Evolutionary conservation across 306 rosid species (phyloP).

Genomic region (Hippophae rhamnoides): DNA sequence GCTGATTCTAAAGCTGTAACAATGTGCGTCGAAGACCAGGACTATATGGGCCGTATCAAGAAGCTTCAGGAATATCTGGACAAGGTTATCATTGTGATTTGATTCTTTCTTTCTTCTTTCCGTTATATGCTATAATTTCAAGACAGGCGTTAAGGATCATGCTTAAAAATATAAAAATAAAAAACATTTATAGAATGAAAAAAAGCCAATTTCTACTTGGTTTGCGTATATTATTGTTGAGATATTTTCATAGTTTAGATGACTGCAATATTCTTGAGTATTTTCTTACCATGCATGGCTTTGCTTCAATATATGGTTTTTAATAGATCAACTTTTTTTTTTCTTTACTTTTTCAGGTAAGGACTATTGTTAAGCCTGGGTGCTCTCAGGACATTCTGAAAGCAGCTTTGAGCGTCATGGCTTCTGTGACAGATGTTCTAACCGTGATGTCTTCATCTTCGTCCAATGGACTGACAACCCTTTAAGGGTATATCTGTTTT

Average conservation of each 20-base stretch:
- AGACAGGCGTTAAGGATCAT: too few relatives aligned
- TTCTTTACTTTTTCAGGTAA: slow-evolving; percentile 47
- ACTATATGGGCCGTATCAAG: slow-evolving; percentile 98
- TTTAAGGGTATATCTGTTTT: slow-evolving; percentile 7
- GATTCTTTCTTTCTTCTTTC: background rate
- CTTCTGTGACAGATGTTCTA: slow-evolving; percentile 80
- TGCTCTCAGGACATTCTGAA: slow-evolving; percentile 91
- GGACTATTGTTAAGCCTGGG: slow-evolving; percentile 96
- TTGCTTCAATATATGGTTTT: background rate
- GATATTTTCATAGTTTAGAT: too few relatives aligned
- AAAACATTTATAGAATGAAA: too few relatives aligned
- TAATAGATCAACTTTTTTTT: background rate
- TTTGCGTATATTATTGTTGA: too few relatives aligned
- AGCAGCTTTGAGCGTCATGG: slow-evolving; percentile 89
- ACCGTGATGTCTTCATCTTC: slow-evolving; percentile 58
- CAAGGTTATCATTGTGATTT: slow-evolving; percentile 34
- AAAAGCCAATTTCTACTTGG: too few relatives aligned
- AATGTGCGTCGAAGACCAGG: slow-evolving; percentile 85
- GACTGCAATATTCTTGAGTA: background rate
- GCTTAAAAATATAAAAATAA: too few relatives aligned
- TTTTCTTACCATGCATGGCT: background rate
- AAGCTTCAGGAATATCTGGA: slow-evolving; percentile 83
- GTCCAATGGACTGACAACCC: slow-evolving; percentile 27
- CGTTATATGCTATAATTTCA: background rate
- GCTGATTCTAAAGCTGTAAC: slow-evolving; percentile 70